phyloP scores from a whole-genome alignment of 2,329 filamentous ascomycete genomes.

The Xylaria sp. region DNA sequence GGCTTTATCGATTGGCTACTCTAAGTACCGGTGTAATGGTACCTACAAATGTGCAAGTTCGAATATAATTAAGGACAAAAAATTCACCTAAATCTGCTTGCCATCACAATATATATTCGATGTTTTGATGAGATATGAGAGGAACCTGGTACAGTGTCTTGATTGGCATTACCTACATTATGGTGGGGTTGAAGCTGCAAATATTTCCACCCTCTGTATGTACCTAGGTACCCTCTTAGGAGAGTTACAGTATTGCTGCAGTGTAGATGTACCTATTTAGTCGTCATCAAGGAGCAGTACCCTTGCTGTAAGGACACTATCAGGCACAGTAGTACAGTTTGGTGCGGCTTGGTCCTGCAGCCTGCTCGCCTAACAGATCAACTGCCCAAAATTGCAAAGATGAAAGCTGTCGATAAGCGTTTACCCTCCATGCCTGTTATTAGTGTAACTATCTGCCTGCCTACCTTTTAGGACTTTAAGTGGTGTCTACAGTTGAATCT shows the following conservation, averaged over 20 bases:
- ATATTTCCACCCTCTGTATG: neutral
- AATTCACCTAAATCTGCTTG: neutral
- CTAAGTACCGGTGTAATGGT: neutral
- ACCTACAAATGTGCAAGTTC: neutral
- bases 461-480: neutral
- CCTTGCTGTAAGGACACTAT: too few relatives aligned
- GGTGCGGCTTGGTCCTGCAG: slow-evolving; percentile 41
- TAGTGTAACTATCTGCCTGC: slow-evolving; percentile 1
- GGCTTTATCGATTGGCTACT: neutral
- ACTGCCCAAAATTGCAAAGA: slow-evolving; percentile 36
- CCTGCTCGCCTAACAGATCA: slow-evolving; percentile 18
- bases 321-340: slow-evolving; percentile 1
- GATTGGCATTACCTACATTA: neutral
- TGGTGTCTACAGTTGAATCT: slow-evolving; percentile 10
- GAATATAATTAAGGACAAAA: neutral
- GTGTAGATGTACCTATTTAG: neutral
- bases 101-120: neutral
- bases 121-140: neutral
- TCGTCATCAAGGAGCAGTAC: neutral
- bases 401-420: slow-evolving; percentile 34
- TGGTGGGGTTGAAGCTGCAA: neutral
- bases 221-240: too few relatives aligned
- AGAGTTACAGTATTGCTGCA: too few relatives aligned
- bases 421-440: slow-evolving; percentile 11
- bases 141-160: neutral